Conservation (phyloP, 1,284 basidiomycete genomes). For the Malassezia japonica region DNA sequence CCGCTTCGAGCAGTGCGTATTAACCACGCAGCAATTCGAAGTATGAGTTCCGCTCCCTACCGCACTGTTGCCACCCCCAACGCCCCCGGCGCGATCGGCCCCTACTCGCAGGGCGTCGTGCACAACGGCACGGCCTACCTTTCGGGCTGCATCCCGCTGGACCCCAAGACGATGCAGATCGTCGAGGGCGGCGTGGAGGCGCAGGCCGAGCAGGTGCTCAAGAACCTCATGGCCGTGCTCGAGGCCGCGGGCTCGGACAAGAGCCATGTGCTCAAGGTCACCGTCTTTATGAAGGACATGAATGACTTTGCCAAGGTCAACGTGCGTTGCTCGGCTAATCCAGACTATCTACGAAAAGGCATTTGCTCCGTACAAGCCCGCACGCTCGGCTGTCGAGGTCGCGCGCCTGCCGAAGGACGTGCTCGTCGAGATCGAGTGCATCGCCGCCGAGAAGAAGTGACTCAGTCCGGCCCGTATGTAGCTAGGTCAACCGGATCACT, state of each 20-base stretch:
- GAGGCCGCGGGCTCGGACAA: slow-evolving; percentile 60
- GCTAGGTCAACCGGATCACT: slow-evolving; percentile 39
- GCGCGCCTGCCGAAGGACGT: slow-evolving; percentile 66
- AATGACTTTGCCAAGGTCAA: slow-evolving; percentile 80
- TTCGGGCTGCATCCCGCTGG: slow-evolving; percentile 80
- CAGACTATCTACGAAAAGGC: slow-evolving; percentile 45
- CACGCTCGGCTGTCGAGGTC: slow-evolving; percentile 65
- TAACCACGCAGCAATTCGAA: neutral
- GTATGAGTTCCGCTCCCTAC: slow-evolving; percentile 22
- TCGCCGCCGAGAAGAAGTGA: slow-evolving; percentile 52
- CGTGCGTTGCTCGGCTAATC: slow-evolving; percentile 31
- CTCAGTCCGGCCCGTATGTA: neutral
- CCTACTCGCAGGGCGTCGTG: slow-evolving; percentile 60
- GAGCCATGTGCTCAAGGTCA: slow-evolving; percentile 31
- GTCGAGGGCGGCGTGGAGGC: slow-evolving; percentile 67
- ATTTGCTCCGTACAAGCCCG: slow-evolving; percentile 63
- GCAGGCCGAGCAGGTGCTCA: slow-evolving; percentile 74
- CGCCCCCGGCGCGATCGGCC: slow-evolving; percentile 45
- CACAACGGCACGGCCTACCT: slow-evolving; percentile 75
- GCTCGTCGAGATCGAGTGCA: slow-evolving; percentile 82
- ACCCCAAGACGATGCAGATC: slow-evolving; percentile 65
- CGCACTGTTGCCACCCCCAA: slow-evolving; percentile 37
- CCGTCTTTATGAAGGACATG: slow-evolving; percentile 86
- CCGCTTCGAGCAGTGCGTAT: neutral
- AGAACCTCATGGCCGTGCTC: slow-evolving; percentile 75